Evolutionary conservation across 116 monocot genomes (phyloP).

Genomic region (Iris pallida): DNA sequence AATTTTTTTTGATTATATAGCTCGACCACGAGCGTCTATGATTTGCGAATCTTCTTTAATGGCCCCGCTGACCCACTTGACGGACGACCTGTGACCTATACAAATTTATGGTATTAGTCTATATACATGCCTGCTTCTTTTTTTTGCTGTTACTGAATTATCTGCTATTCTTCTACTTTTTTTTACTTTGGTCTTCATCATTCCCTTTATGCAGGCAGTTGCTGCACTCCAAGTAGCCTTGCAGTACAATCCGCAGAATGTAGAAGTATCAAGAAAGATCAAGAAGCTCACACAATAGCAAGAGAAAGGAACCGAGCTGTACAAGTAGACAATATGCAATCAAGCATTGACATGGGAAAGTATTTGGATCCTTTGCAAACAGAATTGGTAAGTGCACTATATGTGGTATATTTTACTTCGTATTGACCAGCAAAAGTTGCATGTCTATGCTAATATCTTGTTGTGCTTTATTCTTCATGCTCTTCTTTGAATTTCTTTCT

Average conservation of each 20-base stretch:
- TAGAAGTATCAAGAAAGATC: conserved; percentile 80
- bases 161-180: background rate
- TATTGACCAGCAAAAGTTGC: too few species aligned
- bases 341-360: conserved; percentile 66
- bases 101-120: too few species aligned
- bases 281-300: conserved; percentile 57
- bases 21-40: too few species aligned
- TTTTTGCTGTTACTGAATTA: too few species aligned
- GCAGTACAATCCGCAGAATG: conserved; percentile 71
- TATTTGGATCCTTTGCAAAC: conserved; percentile 57
- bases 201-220: conserved; percentile 52
- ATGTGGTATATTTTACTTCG: background rate
- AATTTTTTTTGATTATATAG: background rate
- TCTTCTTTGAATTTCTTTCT: background rate
- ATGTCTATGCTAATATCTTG: too few species aligned
- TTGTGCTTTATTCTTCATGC: too few species aligned
- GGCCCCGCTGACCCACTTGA: too few species aligned
- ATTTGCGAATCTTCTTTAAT: too few species aligned
- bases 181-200: conserved; percentile 2
- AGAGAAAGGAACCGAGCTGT: conserved; percentile 51
- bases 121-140: too few species aligned
- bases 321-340: conserved; percentile 64
- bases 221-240: conserved; percentile 74
- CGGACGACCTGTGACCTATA: too few species aligned
- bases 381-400: conserved; percentile 62